Evolutionary conservation across 179 eudicot species (phyloP).

Genomic region (Camellia oleifera): DNA sequence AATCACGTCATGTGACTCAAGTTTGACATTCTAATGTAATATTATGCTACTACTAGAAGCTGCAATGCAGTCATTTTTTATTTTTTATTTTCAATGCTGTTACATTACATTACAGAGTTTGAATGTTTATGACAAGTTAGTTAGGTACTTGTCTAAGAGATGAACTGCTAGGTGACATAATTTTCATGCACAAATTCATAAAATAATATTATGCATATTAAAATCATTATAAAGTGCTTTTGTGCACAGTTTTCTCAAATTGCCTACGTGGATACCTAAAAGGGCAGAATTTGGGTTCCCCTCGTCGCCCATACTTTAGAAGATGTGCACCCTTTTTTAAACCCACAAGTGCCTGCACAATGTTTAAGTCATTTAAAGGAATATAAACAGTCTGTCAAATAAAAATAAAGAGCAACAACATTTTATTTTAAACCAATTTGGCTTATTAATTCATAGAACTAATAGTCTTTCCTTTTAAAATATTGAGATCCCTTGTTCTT

Average conservation of each 20-base stretch:
- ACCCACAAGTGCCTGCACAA: slow-evolving; percentile 54
- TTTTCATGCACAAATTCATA: neutral
- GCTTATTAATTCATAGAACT: neutral
- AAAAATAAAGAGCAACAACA: no score
- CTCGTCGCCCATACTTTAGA: slow-evolving; percentile 37
- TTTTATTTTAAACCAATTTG: neutral
- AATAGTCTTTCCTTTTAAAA: no score
- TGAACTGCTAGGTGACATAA: neutral
- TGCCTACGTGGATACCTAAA: slow-evolving; percentile 30
- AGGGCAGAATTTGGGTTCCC: no score
- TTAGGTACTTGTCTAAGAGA: neutral
- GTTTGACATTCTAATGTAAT: no score
- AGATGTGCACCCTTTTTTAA: slow-evolving; percentile 75
- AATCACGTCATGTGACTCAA: no score
- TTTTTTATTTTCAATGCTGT: no score
- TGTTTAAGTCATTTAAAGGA: neutral
- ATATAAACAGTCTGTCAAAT: neutral
- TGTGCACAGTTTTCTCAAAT: neutral
- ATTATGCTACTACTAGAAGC: no score
- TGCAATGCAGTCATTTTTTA: no score
- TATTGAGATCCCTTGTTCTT: no score
- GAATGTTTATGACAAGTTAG: neutral
- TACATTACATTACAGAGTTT: neutral
- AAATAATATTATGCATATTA: neutral
- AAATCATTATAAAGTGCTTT: neutral